A percentile compares a stretch with the other conserved stretches of the same genome.
phyloP scores from a whole-genome alignment of 164 flowering plant genomes.

The Saururus chinensis region DNA sequence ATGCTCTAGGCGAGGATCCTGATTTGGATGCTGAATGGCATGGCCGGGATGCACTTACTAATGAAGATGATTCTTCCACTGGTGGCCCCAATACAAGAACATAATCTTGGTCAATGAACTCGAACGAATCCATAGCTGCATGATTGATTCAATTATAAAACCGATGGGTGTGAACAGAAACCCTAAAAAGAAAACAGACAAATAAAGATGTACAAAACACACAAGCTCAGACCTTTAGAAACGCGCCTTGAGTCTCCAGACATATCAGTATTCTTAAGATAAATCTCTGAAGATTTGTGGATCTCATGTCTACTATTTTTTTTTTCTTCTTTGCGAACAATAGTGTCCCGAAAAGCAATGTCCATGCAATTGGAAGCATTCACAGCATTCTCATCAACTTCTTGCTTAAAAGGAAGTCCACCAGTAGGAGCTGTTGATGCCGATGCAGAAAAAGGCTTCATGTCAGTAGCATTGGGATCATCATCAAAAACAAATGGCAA shows the following conservation, averaged over 20 bases:
- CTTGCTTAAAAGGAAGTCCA: constrained; percentile 42
- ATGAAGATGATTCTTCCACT: constrained; percentile 46
- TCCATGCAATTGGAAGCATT: constrained; percentile 24
- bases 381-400: constrained; percentile 23
- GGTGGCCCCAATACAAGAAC: constrained; percentile 86
- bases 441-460: constrained; percentile 42
- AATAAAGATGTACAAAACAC: background rate
- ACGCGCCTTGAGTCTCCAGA: constrained; percentile 25
- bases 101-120: constrained; percentile 81
- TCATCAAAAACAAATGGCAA: constrained; percentile 72
- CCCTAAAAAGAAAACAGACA: constrained; percentile 1
- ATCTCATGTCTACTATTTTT: constrained; percentile 19
- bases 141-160: constrained; percentile 11
- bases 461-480: constrained; percentile 57
- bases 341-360: constrained; percentile 23
- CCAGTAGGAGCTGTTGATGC: constrained; percentile 32
- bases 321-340: constrained; percentile 21
- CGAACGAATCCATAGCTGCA: constrained; percentile 63
- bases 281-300: constrained; percentile 24
- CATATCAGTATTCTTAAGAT: constrained; percentile 19
- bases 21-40: constrained; percentile 32
- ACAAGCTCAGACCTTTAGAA: constrained; percentile 41
- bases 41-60: constrained; percentile 37
- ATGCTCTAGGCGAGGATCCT: constrained; percentile 22
- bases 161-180: background rate